Evolutionary conservation across 139 green algal species (phyloP).

Genomic region (Diplosphaera chodatii): DNA sequence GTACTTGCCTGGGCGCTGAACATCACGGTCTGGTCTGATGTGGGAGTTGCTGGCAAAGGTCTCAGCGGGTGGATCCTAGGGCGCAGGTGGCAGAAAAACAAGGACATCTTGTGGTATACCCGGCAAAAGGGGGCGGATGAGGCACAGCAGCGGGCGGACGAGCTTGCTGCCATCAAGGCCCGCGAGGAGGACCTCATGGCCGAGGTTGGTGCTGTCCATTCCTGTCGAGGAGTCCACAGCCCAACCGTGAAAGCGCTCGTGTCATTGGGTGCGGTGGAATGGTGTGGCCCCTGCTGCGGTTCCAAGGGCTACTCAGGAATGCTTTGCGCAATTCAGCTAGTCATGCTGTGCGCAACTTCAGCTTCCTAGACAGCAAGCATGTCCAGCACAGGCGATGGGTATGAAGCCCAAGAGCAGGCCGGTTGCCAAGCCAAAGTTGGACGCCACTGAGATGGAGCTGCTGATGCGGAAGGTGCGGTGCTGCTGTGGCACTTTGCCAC

Average conservation of each 20-base stretch:
- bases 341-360: background rate
- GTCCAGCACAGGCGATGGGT: conserved; percentile 62
- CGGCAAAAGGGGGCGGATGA: conserved; percentile 30
- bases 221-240: background rate
- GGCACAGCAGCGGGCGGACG: conserved; percentile 13
- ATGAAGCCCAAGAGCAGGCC: conserved; percentile 44
- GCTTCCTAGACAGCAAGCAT: no score
- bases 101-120: conserved; percentile 76
- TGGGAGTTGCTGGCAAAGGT: no score
- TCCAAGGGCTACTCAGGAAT: no score
- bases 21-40: no score
- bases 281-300: no score
- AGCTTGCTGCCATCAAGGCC: conserved; percentile 61
- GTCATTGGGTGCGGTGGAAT: no score
- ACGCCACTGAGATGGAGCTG: conserved; percentile 50
- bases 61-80: no score
- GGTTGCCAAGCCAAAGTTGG: conserved; percentile 36
- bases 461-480: conserved; percentile 24
- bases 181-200: conserved; percentile 70
- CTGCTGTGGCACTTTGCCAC: no score
- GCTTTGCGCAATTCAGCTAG: no score
- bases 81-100: conserved; percentile 62
- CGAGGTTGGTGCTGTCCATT: conserved; percentile 27
- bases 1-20: background rate
- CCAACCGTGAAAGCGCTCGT: background rate